Evolutionary conservation across 1,139 yeast genomes (phyloP), one percentile per base, ranked within the genome.

Genomic region (Pichia sp.): DNA sequence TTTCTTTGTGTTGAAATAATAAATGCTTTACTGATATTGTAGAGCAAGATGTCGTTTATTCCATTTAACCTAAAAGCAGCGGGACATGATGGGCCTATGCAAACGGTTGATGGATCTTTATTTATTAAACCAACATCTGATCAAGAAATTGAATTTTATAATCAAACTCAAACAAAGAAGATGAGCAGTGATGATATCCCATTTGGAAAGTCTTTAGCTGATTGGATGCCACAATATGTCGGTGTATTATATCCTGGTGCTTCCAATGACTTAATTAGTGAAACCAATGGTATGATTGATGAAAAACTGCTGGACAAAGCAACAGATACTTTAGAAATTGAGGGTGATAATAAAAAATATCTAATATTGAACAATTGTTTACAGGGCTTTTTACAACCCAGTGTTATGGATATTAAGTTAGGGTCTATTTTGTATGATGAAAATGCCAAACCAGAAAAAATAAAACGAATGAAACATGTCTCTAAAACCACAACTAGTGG

Each of bases 51-150:
- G 57, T 37, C 54, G 11, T 43, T 53, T 22, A 36, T 41, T 21
- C 60, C 60, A 9, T 47, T 67, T 30, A 50, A 52, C 25, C 69
- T 65, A 46, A 73, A 73, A 57, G 97, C 94, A 3, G 98, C 97
- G 0, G 98, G 98, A 10, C 98, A 91, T 56, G 83, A 72, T 14
- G 97, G 96, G 0, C 74, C 83, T 11, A 55, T 87, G 48, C 74
- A 74, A 20, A 77, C 79, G 31, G 65, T 60, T 5, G 72, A 71
- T 23, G 94, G 89, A 2, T 63, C 74, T 10, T 62, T 89, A 20
- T 82, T 88, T 53, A 76, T 85, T 44, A 91, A 91, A 60, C 78
- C 80, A 0, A 69, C 91, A 0, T 59, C 63, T 0, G 62, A 61
- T 21, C 78, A 76, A 50, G 98, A 91, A 60, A 62, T 82, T 25